Conservation (phyloP, 176 grass and related monocot genomes). For the Melocanna baccifera region DNA sequence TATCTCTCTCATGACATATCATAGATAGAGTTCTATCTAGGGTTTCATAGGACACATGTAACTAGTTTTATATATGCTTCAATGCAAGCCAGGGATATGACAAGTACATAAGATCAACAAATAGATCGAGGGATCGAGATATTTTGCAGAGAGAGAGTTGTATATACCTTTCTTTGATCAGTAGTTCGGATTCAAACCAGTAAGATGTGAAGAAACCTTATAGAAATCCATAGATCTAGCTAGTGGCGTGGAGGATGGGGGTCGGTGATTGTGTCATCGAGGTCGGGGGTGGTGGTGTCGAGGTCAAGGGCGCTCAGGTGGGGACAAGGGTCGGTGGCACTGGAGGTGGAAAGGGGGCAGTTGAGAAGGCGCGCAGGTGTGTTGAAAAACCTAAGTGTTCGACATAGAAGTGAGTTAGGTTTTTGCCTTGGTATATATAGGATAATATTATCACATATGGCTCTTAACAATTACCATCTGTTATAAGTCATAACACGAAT, state of each 20-base stretch:
- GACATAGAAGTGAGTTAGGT: too few species aligned
- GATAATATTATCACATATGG: too few species aligned
- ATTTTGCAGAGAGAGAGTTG: neutral
- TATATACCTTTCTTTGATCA: constrained; percentile 28
- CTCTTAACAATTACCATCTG: too few species aligned
- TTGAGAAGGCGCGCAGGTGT: too few species aligned
- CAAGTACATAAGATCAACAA: neutral
- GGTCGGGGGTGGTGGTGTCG: too few species aligned
- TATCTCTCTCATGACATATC: neutral
- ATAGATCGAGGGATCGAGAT: neutral
- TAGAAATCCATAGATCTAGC: constrained; percentile 36
- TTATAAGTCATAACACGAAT: too few species aligned
- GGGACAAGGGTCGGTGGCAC: too few species aligned
- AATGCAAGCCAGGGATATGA: neutral
- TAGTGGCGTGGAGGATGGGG: neutral
- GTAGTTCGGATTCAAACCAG: neutral
- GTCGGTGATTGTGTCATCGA: too few species aligned
- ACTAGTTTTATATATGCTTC: neutral
- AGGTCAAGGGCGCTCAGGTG: too few species aligned
- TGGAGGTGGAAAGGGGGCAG: too few species aligned
- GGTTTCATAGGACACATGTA: neutral
- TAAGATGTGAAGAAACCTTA: constrained; percentile 29
- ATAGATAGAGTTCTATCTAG: neutral
- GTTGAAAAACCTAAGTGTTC: too few species aligned
- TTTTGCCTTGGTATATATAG: too few species aligned